phyloP scores from a whole-genome alignment of 2,329 filamentous ascomycete species.

The Pseudogymnoascus sp. region DNA sequence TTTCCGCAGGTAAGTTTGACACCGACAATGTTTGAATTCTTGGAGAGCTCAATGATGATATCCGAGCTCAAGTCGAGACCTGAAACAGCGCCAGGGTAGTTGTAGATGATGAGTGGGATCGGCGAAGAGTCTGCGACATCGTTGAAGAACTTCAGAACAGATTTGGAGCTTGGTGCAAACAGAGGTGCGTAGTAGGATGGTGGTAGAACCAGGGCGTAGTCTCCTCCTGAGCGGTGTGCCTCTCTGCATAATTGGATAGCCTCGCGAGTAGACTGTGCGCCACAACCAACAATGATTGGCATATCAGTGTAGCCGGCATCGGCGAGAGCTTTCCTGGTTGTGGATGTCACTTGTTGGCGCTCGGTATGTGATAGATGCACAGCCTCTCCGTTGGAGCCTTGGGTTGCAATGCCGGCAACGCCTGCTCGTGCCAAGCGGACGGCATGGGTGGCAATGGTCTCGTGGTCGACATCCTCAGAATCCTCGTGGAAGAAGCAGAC shows the following conservation, averaged over 20 bases:
- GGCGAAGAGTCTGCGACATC: constrained; percentile 59
- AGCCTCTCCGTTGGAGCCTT: constrained; percentile 57
- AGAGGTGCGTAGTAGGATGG: constrained; percentile 58
- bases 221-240: constrained; percentile 52
- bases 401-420: constrained; percentile 49
- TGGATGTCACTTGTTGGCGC: constrained; percentile 48
- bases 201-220: constrained; percentile 58
- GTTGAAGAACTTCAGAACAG: constrained; percentile 50
- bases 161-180: constrained; percentile 45
- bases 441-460: constrained; percentile 39
- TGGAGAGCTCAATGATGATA: constrained; percentile 67
- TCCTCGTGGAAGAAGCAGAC: constrained; percentile 61
- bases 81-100: constrained; percentile 80
- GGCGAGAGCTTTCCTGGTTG: constrained; percentile 52
- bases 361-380: constrained; percentile 56
- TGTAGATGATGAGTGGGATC: constrained; percentile 75
- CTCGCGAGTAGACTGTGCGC: constrained; percentile 56
- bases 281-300: constrained; percentile 58
- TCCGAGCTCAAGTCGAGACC: constrained; percentile 88
- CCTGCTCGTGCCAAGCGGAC: constrained; percentile 49
- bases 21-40: constrained; percentile 77
- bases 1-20: constrained; percentile 92
- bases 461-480: constrained; percentile 58
- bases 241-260: constrained; percentile 56
- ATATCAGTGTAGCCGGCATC: constrained; percentile 47